These are phyloP conservation scores for Amauroascus niger DNA, from an alignment of 2,329 filamentous ascomycete genomes.

Conservation along the genomic window DNA sequence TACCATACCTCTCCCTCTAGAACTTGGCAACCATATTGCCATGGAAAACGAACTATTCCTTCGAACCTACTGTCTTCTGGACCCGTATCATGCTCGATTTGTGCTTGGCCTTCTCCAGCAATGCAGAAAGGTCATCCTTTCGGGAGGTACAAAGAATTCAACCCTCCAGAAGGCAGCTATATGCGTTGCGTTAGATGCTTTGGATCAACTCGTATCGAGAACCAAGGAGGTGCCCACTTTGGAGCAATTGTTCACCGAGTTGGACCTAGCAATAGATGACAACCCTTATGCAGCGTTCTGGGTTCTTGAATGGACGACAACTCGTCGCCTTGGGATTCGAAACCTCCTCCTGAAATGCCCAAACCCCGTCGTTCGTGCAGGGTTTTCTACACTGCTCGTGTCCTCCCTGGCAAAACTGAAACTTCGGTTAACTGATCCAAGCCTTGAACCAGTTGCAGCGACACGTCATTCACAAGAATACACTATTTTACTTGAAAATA, in stretches of 20 bases:
- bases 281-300: slow-evolving; percentile 50
- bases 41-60: slow-evolving; percentile 64
- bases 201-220: slow-evolving; percentile 66
- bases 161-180: slow-evolving; percentile 38
- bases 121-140: slow-evolving; percentile 42
- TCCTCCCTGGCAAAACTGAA: slow-evolving; percentile 47
- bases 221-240: slow-evolving; percentile 60
- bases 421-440: slow-evolving; percentile 21
- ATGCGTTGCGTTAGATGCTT: slow-evolving; percentile 45
- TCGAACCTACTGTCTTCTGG: slow-evolving; percentile 68
- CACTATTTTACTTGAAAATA: slow-evolving; percentile 23
- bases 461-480: slow-evolving; percentile 24
- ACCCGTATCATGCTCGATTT: slow-evolving; percentile 60
- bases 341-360: slow-evolving; percentile 56
- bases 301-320: slow-evolving; percentile 52
- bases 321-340: slow-evolving; percentile 49
- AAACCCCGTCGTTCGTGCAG: slow-evolving; percentile 47
- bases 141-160: slow-evolving; percentile 40
- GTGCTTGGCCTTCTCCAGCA: slow-evolving; percentile 53
- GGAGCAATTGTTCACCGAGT: slow-evolving; percentile 44
- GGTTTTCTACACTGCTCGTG: slow-evolving; percentile 45
- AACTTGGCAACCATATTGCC: slow-evolving; percentile 49
- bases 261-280: slow-evolving; percentile 43
- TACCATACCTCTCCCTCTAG: slow-evolving; percentile 38
- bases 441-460: slow-evolving; percentile 21